phyloP scores from a whole-genome alignment of 148 eudicot species.

The Rhododendron griersonianum region DNA sequence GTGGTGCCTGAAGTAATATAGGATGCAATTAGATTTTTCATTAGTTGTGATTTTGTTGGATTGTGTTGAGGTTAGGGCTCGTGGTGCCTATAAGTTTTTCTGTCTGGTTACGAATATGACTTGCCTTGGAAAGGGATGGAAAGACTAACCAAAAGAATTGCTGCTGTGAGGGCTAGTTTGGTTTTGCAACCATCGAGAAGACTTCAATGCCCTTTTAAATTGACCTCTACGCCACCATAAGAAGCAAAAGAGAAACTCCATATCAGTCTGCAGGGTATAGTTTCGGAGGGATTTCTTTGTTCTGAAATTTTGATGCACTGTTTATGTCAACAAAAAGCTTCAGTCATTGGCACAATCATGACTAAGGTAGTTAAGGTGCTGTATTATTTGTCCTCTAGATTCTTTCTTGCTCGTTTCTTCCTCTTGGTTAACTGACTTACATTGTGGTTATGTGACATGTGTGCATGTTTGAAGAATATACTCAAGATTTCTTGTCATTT shows the following conservation, averaged over 20 bases:
- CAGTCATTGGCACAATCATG: not conserved
- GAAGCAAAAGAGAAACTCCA: not conserved
- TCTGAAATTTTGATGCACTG: not conserved
- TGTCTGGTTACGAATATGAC: not conserved
- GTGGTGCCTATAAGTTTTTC: not conserved
- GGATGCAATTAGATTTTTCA: not conserved
- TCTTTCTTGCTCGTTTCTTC: not conserved
- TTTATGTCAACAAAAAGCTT: not conserved
- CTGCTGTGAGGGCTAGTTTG: not conserved
- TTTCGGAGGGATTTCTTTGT: not conserved
- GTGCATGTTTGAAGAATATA: too few relatives aligned
- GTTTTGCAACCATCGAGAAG: not conserved
- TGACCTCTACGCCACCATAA: not conserved
- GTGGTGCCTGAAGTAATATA: not conserved
- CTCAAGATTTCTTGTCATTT: not conserved
- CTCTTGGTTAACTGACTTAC: not conserved
- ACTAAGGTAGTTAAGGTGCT: not conserved
- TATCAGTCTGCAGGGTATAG: not conserved
- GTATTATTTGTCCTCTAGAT: not conserved
- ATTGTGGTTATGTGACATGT: not conserved
- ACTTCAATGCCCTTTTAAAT: not conserved
- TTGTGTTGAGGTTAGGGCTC: not conserved
- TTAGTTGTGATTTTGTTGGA: not conserved
- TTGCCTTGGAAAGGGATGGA: not conserved
- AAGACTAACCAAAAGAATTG: not conserved